Base-by-base conservation (phyloP, 208 protist genomes). In the Leishmania lainsoni region DNA sequence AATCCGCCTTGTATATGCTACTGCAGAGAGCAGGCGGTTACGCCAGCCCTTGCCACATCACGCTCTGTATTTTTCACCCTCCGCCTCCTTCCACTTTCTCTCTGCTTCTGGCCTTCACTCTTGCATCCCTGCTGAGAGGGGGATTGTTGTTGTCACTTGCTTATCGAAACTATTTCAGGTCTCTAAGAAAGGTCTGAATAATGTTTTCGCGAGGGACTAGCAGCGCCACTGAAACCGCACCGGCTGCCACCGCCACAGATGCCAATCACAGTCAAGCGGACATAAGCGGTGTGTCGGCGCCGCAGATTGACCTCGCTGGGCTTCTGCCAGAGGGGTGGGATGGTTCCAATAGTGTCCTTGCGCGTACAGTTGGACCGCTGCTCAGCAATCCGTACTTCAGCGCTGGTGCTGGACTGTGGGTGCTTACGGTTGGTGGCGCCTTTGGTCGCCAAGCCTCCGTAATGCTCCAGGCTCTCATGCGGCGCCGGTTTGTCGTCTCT, bases 371-470 rank as follows among this genome's bases (percentile, higher is more conserved):
- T 4, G 79, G 85, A 2, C 84, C 82, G 32, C 63, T 96, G 61
- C 79, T 94, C 78, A 88, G 84, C 79, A 98, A 98, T 69, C 95
- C 93, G 16, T 97, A 94, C 83, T 98, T 98, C 87, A 93, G 90
- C 80, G 95, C 93, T 20, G 95, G 95, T 69, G 90, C 93, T 16
- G 95, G 95, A 32, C 85, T 98, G 45, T 98, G 94, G 86, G 86
- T 96, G 39, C 80, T 98, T 42, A 95, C 91, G 5, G 89, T 96
- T n/a, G 93, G 86, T 17, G 91, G 89, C 17, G 89, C 87, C 54
- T 70, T 94, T 22, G 89, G 85, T 26, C 76, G 92, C 20, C 81
- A 91, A 69, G 83, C 84, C 10, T 89, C 85, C 42, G 39, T 78
- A 5, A 82, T 87, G 65, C 61, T 92, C 51, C 80, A 83, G 42